Base-by-base conservation (phyloP, 306 rosid genomes). In the Dryas octopetala region DNA sequence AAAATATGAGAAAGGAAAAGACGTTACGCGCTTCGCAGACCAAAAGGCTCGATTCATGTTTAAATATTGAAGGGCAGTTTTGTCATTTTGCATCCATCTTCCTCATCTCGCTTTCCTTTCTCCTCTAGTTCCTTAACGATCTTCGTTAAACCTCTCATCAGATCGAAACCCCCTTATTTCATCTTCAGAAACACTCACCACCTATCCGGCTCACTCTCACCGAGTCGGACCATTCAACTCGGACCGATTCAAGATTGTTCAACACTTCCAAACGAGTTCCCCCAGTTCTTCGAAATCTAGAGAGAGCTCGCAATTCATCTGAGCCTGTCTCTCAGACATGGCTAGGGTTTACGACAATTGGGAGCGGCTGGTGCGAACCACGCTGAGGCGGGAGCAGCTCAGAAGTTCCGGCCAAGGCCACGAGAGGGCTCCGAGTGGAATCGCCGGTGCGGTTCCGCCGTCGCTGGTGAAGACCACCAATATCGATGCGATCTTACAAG, bases 361-460 rank as follows among this genome's bases (percentile, higher is more conserved):
- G 98, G 92, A 85, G 78, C 85, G 89, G 69, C 85, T 91, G 44
- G 93, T 92, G 68, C 97, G 96, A 11, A 97, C 96, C 61, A 86
- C 98, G 66, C 77, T 89, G 71, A 86, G 72, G 65, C 69, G 97
- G 40, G 95, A 90, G 80, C 95, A 87, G 74, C 91, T 81, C 43
- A 83, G 97, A 55, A 85, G 76, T 75, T 86, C 89, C 10, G 96
- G 96, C 23, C 87, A 78, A 58, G 97, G 93, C 9, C 91, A 85
- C 12, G 87, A 41, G 44, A 82, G 97, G 64, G 79, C 71, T 0
- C 80, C 91, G 3, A 86, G 89, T 26, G 98, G 97, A 46, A 90
- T 95, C 72, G 97, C 92, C 75, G 93, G 92, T 10, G 84, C 91
- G 2, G 91, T 95, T 61, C 97, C 97, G 1, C 86, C 93, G 4